Evolutionary conservation across 2,329 filamentous ascomycete species (phyloP).

Genomic region (Sclerotinia borealis): DNA sequence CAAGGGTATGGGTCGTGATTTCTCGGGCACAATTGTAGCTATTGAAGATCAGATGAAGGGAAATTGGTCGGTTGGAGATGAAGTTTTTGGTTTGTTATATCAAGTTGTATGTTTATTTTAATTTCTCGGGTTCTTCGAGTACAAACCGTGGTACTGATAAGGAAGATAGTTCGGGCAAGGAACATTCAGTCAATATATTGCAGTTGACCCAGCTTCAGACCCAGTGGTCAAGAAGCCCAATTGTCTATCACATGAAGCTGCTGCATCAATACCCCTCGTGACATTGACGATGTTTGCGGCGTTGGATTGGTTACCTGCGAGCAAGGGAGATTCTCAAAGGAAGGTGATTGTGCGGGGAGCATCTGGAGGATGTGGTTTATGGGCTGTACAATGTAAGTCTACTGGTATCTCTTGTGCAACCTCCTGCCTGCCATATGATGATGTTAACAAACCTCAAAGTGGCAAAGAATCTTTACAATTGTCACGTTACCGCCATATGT

Average conservation of each 20-base stretch:
- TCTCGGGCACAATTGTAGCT: conserved; percentile 31
- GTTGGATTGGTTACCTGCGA: conserved; percentile 26
- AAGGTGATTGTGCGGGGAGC: conserved; percentile 27
- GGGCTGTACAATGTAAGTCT: conserved; percentile 26
- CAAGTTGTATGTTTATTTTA: conserved; percentile 20
- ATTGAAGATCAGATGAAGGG: conserved; percentile 32
- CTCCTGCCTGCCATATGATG: background rate
- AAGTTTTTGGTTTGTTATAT: conserved; percentile 33
- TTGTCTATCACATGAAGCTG: conserved; percentile 37
- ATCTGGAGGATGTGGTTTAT: conserved; percentile 29
- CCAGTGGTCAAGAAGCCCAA: conserved; percentile 35
- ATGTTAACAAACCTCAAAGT: conserved; percentile 17
- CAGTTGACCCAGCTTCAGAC: conserved; percentile 23
- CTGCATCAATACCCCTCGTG: conserved; percentile 40
- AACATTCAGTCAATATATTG: conserved; percentile 30
- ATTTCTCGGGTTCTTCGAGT: background rate
- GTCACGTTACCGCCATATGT: conserved; percentile 30
- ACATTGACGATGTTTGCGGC: conserved; percentile 36
- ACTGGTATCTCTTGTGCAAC: background rate
- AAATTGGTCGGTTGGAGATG: conserved; percentile 33
- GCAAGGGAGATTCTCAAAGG: conserved; percentile 14
- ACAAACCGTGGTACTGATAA: background rate
- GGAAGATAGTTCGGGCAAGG: conserved; percentile 26
- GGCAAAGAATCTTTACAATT: conserved; percentile 26
- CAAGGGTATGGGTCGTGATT: conserved; percentile 30